Percentiles rank a stretch among this genome's conserved stretches.
Evolutionary conservation across 2,329 filamentous ascomycete species (phyloP).

Genomic region (Trichothecium roseum): DNA sequence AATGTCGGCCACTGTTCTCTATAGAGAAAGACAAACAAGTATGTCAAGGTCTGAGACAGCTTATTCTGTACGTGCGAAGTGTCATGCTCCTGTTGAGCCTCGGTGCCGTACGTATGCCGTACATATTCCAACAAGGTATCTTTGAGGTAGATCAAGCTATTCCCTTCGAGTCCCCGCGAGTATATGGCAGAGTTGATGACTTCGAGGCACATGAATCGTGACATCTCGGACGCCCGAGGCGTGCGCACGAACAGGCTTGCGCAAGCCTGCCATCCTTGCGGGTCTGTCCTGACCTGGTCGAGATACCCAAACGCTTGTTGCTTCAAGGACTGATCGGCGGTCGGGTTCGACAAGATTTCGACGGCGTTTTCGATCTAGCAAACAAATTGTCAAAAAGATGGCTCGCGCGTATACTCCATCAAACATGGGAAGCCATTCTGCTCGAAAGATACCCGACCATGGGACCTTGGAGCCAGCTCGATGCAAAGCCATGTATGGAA

Average conservation of each 20-base stretch:
- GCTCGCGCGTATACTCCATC: constrained; percentile 4
- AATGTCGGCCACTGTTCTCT: constrained; percentile 79
- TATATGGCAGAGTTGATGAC: constrained; percentile 89
- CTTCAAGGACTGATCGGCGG: constrained; percentile 65
- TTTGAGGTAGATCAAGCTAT: constrained; percentile 66
- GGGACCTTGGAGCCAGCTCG: neutral
- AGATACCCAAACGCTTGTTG: constrained; percentile 74
- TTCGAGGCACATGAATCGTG: constrained; percentile 82
- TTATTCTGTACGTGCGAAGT: constrained; percentile 83
- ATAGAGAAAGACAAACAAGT: constrained; percentile 83
- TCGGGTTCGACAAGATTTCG: constrained; percentile 80
- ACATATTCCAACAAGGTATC: constrained; percentile 76
- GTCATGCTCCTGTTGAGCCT: constrained; percentile 52
- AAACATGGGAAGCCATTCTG: neutral
- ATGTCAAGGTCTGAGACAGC: constrained; percentile 89
- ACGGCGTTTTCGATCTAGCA: constrained; percentile 84
- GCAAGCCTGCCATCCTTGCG: constrained; percentile 84
- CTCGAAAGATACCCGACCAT: constrained; percentile 1
- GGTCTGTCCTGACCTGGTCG: constrained; percentile 67
- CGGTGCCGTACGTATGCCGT: constrained; percentile 59
- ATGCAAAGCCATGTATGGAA: neutral
- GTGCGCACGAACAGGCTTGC: constrained; percentile 73
- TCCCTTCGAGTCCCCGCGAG: constrained; percentile 61
- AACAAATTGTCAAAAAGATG: constrained; percentile 5
- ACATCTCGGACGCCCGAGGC: constrained; percentile 68